phyloP scores from a whole-genome alignment of 352 stramenopile genomes.

The Phytophthora syringae region DNA sequence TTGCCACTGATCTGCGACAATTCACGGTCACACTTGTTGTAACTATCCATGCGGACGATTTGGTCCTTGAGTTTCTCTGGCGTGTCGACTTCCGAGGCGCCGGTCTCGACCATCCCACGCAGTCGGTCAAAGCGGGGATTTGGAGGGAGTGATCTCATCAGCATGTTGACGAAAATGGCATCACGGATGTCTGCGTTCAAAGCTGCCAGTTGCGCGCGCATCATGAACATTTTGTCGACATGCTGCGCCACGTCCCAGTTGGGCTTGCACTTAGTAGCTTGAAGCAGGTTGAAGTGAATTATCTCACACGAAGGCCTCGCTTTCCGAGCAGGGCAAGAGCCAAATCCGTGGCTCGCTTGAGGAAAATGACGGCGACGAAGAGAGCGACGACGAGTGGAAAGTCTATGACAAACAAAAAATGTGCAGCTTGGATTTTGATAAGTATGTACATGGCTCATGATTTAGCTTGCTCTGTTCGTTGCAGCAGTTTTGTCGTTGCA shows the following conservation, averaged over 20 bases:
- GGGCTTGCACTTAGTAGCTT: neutral
- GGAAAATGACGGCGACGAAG: slow-evolving; percentile 84
- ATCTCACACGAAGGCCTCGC: slow-evolving; percentile 31
- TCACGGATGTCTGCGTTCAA: neutral
- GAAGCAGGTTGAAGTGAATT: neutral
- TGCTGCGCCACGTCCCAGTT: neutral
- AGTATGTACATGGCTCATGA: too few relatives aligned
- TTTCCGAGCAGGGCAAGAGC: slow-evolving; percentile 56
- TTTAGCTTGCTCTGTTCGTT: neutral
- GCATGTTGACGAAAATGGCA: neutral
- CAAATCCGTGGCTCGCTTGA: slow-evolving; percentile 73
- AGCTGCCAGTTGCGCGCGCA: neutral
- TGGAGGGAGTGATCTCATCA: neutral
- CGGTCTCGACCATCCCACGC: too few relatives aligned
- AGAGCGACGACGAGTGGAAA: slow-evolving; percentile 51
- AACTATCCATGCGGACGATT: too few relatives aligned
- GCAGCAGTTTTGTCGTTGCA: too few relatives aligned
- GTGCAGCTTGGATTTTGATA: slow-evolving; percentile 11
- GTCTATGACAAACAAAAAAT: neutral
- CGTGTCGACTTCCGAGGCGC: too few relatives aligned
- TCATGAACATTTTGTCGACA: neutral
- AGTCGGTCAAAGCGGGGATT: too few relatives aligned
- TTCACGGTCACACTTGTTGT: too few relatives aligned
- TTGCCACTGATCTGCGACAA: too few relatives aligned
- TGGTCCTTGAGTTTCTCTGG: too few relatives aligned